Evolutionary conservation across 192 early-diverging fungal species (phyloP).

Genomic region (Chytriomyces confervae): DNA sequence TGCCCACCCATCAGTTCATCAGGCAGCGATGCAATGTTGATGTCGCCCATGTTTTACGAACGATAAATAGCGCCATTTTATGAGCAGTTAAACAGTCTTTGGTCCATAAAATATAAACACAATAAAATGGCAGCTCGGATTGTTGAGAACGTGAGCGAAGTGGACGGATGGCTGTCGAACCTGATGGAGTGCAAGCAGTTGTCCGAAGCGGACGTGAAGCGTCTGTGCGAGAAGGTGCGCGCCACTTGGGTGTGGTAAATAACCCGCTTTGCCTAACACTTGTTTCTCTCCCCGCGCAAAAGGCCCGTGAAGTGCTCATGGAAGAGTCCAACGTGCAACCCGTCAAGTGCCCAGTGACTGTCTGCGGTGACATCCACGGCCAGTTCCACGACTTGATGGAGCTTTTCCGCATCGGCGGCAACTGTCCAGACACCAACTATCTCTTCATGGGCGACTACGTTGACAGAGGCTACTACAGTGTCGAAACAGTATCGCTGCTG

Average conservation of each 20-base stretch:
- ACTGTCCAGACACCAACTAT: constrained; percentile 96
- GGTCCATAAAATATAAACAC: not conserved
- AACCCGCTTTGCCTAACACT: not conserved
- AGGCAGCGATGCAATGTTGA: not conserved
- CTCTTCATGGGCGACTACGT: constrained; percentile 99
- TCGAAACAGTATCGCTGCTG: constrained; percentile 96
- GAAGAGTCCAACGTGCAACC: constrained; percentile 98
- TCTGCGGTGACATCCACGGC: constrained; percentile 98
- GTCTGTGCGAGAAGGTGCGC: constrained; percentile 92
- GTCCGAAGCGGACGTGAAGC: constrained; percentile 90
- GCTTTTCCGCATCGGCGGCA: constrained; percentile 91
- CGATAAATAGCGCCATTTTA: no score
- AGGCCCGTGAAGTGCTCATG: constrained; percentile 96
- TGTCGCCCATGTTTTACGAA: not conserved
- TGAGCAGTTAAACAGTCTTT: not conserved
- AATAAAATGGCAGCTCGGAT: constrained; percentile 21
- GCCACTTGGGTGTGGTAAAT: constrained; percentile 1
- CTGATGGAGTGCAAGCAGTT: constrained; percentile 96
- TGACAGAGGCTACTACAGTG: constrained; percentile 93
- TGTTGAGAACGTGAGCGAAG: constrained; percentile 71
- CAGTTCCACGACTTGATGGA: constrained; percentile 97
- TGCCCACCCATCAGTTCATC: constrained; percentile 14
- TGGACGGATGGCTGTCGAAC: constrained; percentile 91
- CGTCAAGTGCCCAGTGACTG: constrained; percentile 93
- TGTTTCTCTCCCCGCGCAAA: not conserved